Conservation (phyloP, 345 rosid species). For the Abelmoschus esculentus region DNA sequence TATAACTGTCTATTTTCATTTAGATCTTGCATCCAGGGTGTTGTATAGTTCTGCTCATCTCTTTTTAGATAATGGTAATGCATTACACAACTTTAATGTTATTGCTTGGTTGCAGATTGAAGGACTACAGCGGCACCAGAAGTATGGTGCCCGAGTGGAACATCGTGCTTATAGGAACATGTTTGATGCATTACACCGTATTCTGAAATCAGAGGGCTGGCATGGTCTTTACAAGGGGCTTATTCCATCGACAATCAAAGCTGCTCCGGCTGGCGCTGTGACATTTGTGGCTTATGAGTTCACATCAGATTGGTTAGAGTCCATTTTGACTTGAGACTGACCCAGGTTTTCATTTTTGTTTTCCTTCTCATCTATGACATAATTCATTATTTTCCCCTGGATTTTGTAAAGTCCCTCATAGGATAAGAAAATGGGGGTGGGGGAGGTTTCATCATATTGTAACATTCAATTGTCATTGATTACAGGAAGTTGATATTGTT, state of each 20-base stretch:
- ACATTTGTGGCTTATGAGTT: constrained; percentile 82
- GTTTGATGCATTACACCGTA: constrained; percentile 63
- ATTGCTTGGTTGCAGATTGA: constrained; percentile 51
- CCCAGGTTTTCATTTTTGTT: constrained; percentile 11
- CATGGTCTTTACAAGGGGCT: constrained; percentile 93
- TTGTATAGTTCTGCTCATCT: not conserved
- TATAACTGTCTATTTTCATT: not conserved
- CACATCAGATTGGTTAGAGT: constrained; percentile 74
- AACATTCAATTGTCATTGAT: not conserved
- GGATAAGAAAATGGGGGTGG: not conserved
- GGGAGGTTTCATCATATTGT: not conserved
- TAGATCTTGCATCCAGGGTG: not conserved
- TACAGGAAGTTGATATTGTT: not conserved
- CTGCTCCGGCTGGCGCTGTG: constrained; percentile 96
- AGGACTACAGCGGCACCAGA: constrained; percentile 83
- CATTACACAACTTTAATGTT: not conserved
- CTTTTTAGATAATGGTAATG: not conserved
- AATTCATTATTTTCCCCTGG: constrained; percentile 23
- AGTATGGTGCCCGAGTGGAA: constrained; percentile 81
- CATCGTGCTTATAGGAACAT: constrained; percentile 62
- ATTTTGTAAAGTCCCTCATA: constrained; percentile 6
- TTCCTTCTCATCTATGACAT: constrained; percentile 7
- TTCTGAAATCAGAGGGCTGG: constrained; percentile 62
- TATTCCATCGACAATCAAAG: constrained; percentile 85
- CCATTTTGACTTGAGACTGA: constrained; percentile 38